phyloP scores from a whole-genome alignment of 176 grass and related monocot genomes.

The Hyparrhenia diplandra region DNA sequence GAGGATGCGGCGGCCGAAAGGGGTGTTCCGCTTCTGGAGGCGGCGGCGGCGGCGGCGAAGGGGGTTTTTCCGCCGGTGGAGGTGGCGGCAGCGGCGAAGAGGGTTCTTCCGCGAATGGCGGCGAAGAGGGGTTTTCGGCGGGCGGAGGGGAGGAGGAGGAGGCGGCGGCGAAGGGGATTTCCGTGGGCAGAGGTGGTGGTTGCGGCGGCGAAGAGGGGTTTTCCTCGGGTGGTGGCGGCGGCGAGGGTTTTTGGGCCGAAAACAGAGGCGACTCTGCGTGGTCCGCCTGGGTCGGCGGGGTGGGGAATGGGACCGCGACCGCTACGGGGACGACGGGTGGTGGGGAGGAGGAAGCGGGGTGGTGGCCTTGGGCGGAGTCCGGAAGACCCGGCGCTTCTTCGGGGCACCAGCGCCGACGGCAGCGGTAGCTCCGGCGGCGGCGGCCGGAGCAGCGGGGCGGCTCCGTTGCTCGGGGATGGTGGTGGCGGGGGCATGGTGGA shows the following conservation, averaged over 20 bases:
- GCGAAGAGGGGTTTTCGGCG: too few species aligned
- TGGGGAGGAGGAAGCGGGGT: background rate
- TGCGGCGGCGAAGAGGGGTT: too few species aligned
- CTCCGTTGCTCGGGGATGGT: background rate
- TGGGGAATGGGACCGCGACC: background rate
- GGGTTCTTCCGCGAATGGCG: background rate
- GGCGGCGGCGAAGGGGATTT: background rate
- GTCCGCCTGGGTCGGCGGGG: background rate
- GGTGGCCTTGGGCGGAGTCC: slow-evolving; percentile 29
- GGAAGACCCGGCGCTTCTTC: slow-evolving; percentile 38
- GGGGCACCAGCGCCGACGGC: slow-evolving; percentile 38
- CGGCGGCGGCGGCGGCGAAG: background rate
- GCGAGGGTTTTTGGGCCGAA: too few species aligned
- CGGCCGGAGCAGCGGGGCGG: background rate
- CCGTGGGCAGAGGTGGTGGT: background rate
- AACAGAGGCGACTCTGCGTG: too few species aligned
- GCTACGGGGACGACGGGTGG: background rate
- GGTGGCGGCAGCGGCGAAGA: background rate
- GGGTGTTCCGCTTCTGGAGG: background rate
- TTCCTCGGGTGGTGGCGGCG: background rate
- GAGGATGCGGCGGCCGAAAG: background rate
- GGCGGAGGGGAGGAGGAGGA: too few species aligned
- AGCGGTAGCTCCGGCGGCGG: slow-evolving; percentile 5
- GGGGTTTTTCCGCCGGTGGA: background rate
- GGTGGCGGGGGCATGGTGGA: background rate